These are phyloP conservation scores for Petrea volubilis DNA, from an alignment of 257 asterid genomes.

Conservation along the genomic window DNA sequence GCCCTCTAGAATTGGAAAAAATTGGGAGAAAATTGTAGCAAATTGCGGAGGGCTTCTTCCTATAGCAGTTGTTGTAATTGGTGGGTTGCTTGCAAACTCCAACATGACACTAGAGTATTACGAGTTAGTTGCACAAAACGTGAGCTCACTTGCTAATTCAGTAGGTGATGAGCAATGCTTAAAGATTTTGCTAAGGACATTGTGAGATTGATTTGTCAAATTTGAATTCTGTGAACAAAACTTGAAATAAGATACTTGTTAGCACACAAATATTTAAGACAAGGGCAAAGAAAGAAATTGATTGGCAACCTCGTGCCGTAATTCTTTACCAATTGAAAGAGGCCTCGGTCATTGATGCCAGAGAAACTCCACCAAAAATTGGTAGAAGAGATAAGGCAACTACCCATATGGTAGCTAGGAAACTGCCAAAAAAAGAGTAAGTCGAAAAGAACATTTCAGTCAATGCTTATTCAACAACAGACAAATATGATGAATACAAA, in stretches of 20 bases:
- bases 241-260: conserved; percentile 3
- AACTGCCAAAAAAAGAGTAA: conserved; percentile 38
- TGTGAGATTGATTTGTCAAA: conserved; percentile 89
- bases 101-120: too few relatives aligned
- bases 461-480: not conserved
- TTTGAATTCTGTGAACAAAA: conserved; percentile 33
- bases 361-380: conserved; percentile 88
- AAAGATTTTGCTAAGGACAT: conserved; percentile 96
- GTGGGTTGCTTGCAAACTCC: too few relatives aligned
- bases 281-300: conserved; percentile 11
- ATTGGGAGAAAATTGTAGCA: too few relatives aligned
- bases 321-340: conserved; percentile 78
- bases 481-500: not conserved
- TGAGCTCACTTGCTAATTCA: too few relatives aligned
- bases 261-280: conserved; percentile 8
- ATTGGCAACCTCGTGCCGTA: conserved; percentile 6
- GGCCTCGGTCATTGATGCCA: conserved; percentile 90
- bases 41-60: too few relatives aligned
- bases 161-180: too few relatives aligned
- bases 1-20: too few relatives aligned
- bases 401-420: conserved; percentile 83
- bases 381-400: conserved; percentile 89
- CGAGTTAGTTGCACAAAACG: too few relatives aligned
- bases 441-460: not conserved
- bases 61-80: too few relatives aligned